phyloP scores from a whole-genome alignment of 345 rosid genomes.

The Eucalyptus marginata region DNA sequence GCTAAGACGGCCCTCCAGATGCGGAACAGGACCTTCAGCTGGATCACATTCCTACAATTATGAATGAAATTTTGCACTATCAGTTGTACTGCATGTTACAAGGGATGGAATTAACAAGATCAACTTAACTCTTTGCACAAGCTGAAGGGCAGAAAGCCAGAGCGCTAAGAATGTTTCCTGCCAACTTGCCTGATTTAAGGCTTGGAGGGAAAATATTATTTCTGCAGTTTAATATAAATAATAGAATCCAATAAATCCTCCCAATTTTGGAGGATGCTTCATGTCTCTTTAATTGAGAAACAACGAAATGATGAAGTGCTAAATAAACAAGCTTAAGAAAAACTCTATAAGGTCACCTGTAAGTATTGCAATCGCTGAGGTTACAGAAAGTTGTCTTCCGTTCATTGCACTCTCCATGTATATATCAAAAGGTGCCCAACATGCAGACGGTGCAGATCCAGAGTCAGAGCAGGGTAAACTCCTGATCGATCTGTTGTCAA shows the following conservation, averaged over 20 bases:
- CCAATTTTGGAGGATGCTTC: background rate
- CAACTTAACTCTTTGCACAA: conserved; percentile 53
- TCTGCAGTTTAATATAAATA: conserved; percentile 17
- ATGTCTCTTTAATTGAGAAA: background rate
- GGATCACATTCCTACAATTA: conserved; percentile 43
- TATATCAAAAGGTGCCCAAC: conserved; percentile 51
- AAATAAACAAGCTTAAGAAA: background rate
- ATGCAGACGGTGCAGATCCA: conserved; percentile 19
- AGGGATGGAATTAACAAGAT: background rate
- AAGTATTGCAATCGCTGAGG: conserved; percentile 24
- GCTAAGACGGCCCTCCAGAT: conserved; percentile 49
- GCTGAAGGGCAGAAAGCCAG: conserved; percentile 67
- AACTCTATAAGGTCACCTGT: conserved; percentile 14
- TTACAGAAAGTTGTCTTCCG: conserved; percentile 32
- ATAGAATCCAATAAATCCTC: background rate
- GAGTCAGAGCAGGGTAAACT: conserved; percentile 13
- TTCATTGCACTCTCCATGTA: conserved; percentile 50
- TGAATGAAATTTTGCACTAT: background rate
- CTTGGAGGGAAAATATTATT: conserved; percentile 25
- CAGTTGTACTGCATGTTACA: background rate
- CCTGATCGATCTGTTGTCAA: conserved; percentile 12
- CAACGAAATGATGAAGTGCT: background rate
- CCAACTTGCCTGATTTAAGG: conserved; percentile 53
- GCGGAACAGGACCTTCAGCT: conserved; percentile 57
- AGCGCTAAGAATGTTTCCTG: conserved; percentile 60